Conservation (phyloP, 192 early-diverging fungal genomes). For the Coemansia sp. region DNA sequence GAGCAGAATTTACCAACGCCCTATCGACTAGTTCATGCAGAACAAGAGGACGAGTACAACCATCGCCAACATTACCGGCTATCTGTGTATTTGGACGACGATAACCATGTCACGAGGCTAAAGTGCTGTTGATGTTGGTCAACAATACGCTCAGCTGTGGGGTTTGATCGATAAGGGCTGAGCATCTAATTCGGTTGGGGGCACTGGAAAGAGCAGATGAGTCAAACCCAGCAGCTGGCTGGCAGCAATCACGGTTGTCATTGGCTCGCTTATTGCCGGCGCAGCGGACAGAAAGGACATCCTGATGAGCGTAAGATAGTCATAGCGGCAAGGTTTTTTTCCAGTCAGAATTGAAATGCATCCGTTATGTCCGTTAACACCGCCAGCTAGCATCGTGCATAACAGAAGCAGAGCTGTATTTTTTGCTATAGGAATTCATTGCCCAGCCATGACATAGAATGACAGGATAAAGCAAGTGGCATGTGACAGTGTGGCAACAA, state of each 20-base stretch:
- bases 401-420: background rate
- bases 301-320: background rate
- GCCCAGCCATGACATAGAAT: background rate
- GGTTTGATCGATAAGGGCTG: background rate
- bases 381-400: background rate
- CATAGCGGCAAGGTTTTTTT: background rate
- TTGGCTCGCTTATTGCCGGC: conserved; percentile 26
- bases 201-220: background rate
- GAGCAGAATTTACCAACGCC: conserved; percentile 51
- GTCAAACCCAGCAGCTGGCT: background rate
- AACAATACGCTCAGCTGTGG: background rate
- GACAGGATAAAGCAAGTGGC: background rate
- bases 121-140: conserved; percentile 35
- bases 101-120: conserved; percentile 55
- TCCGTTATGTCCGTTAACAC: background rate
- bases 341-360: background rate
- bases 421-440: background rate
- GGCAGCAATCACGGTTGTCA: conserved; percentile 4
- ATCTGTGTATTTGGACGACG: conserved; percentile 42
- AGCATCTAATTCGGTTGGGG: background rate
- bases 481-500: conserved; percentile 6
- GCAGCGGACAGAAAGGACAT: background rate
- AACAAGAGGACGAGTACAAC: conserved; percentile 49
- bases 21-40: conserved; percentile 39
- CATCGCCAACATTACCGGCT: conserved; percentile 53